These are phyloP conservation scores for Myxozyma sirexii DNA, from an alignment of 805 yeast species.

Conservation along the genomic window DNA sequence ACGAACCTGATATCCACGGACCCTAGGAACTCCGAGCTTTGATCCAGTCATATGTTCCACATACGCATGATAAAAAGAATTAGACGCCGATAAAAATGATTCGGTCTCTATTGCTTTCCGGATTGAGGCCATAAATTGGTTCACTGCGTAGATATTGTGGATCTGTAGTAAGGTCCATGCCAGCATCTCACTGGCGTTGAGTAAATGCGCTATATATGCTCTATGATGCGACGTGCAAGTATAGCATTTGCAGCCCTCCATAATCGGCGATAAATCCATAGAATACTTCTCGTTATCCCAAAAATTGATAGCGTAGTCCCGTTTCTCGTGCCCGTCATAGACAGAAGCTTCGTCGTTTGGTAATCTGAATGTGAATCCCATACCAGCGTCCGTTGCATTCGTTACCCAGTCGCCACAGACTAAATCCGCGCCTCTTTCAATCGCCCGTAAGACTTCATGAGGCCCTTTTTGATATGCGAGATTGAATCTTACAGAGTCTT, in stretches of 20 bases:
- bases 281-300: conserved; percentile 39
- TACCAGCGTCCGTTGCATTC: conserved; percentile 44
- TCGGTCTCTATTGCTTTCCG: conserved; percentile 40
- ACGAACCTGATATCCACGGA: conserved; percentile 34
- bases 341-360: conserved; percentile 30
- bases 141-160: conserved; percentile 43
- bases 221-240: conserved; percentile 39
- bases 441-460: conserved; percentile 41
- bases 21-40: conserved; percentile 27
- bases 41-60: conserved; percentile 9
- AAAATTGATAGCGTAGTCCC: conserved; percentile 39
- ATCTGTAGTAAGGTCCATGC: conserved; percentile 48
- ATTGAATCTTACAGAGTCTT: conserved; percentile 24
- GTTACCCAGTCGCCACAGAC: conserved; percentile 41
- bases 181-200: conserved; percentile 49
- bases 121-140: conserved; percentile 41
- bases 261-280: conserved; percentile 41
- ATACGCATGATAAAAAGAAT: conserved; percentile 21
- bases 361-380: conserved; percentile 42
- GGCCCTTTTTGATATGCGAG: conserved; percentile 40
- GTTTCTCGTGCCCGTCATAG: conserved; percentile 20
- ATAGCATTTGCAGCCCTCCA: conserved; percentile 32
- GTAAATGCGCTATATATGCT: conserved; percentile 49
- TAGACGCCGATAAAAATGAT: conserved; percentile 38
- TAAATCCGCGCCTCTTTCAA: conserved; percentile 44